These are phyloP conservation scores for Cercospora sesami DNA, from an alignment of 2,329 filamentous ascomycete species.

Conservation along the genomic window DNA sequence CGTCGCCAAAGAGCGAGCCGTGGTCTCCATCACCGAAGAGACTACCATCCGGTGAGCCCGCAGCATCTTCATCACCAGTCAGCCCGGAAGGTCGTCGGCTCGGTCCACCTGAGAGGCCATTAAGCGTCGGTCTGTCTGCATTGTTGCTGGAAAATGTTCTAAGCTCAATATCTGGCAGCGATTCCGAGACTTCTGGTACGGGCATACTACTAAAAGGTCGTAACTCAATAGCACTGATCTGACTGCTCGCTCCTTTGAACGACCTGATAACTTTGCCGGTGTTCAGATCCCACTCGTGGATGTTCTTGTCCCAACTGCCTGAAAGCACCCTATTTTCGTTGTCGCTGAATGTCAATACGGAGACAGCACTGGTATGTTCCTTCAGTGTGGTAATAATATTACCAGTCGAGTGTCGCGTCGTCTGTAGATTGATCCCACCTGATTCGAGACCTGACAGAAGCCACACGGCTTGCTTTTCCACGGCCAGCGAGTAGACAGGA, in stretches of 20 bases:
- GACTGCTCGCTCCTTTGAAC: conserved; percentile 75
- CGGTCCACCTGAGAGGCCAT: conserved; percentile 50
- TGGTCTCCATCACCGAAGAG: conserved; percentile 77
- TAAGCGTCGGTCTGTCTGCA: conserved; percentile 56
- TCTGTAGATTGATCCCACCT: conserved; percentile 89
- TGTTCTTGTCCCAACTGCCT: conserved; percentile 93
- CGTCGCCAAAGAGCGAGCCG: conserved; percentile 78
- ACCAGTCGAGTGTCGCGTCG: conserved; percentile 90
- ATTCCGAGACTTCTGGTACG: conserved; percentile 69
- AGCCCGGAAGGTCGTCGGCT: conserved; percentile 24
- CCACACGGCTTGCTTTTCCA: conserved; percentile 89
- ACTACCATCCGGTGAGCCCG: conserved; percentile 70
- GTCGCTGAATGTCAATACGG: conserved; percentile 74
- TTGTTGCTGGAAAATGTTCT: conserved; percentile 80
- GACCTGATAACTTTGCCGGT: conserved; percentile 73
- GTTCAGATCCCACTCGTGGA: conserved; percentile 93
- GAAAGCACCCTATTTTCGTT: conserved; percentile 87
- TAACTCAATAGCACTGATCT: conserved; percentile 85
- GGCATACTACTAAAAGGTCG: conserved; percentile 74
- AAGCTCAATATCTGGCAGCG: conserved; percentile 58
- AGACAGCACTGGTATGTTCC: conserved; percentile 87
- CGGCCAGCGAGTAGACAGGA: conserved; percentile 89
- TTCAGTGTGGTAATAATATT: conserved; percentile 80
- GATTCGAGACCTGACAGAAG: conserved; percentile 86
- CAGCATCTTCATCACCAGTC: conserved; percentile 56